Evolutionary conservation across 2,329 filamentous ascomycete genomes (phyloP), one percentile per base, ranked within the genome.

Genomic region (Penicillium sp.): DNA sequence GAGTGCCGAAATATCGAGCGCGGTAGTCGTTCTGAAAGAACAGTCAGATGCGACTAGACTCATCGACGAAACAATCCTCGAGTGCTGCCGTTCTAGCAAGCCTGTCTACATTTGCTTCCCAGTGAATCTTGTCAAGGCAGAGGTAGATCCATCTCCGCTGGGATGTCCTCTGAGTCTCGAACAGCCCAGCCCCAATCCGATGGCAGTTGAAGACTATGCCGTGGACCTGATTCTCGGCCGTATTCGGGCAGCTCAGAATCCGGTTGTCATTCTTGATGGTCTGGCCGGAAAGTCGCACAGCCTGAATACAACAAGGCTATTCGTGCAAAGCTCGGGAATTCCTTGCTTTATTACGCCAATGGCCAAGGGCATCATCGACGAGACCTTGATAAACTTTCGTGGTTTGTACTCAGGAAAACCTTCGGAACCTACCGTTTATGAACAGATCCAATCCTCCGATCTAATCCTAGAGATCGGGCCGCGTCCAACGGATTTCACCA

Each of bases 291-390:
- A 89, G 31, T 88, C 92, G 66, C 80, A 86, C 45, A 86, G 88
- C n/a, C 72, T 90, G 0, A 71, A 83, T 1, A 88, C 92, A 70
- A 84, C 89, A 18, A 83, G 89, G 62, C 81, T 82, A 4, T 78
- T 95, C 6, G 78, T 94, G 42, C 78, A 85, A 52, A 89, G 87
- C 74, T 88, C 88, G 0, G 78, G 83, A 7, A 77, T 94, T 2
- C 90, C 91, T 4, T 86, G 88, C 0, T 93, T 92, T 62, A 87
- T 90, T n/a, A 89, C 89, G 0, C 89, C 90, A 3, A 93, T 94
- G 87, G 90, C 90, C 34, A 95, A 94, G 76, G 83, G 89, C 14
- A 86, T 88, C 22, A 81, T 95, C 48, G 82, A 92, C 67, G 90
- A 95, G 72, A 82, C 81, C 4, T 80, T 88, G 29, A 76, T 81